These are phyloP conservation scores for Fagopyrum homotropicum DNA, from an alignment of 148 eudicot genomes.

Conservation along the genomic window DNA sequence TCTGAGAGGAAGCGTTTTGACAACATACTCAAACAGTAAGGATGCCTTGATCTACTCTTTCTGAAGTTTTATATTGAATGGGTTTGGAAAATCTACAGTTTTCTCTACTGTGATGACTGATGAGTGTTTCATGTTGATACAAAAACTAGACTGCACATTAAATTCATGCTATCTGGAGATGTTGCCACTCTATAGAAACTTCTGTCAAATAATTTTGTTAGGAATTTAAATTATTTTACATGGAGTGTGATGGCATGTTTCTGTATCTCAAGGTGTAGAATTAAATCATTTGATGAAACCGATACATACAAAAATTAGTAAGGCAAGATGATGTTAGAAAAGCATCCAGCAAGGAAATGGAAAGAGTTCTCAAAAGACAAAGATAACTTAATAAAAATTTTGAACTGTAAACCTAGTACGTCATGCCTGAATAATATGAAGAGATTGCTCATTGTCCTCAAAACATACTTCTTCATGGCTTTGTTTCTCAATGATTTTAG, in stretches of 20 bases:
- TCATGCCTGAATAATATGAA: neutral
- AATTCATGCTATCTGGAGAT: neutral
- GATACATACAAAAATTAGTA: neutral
- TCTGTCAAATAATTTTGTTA: neutral
- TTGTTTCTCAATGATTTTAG: neutral
- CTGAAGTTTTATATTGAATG: neutral
- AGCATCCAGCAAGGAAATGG: neutral
- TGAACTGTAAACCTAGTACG: neutral
- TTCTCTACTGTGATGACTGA: neutral
- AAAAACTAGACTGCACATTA: neutral
- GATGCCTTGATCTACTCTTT: neutral
- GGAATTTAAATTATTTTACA: neutral
- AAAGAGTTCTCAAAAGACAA: neutral
- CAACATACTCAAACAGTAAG: conserved; percentile 77
- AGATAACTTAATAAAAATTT: neutral
- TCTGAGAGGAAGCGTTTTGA: conserved; percentile 88
- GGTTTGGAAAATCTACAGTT: neutral
- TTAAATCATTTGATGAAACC: neutral
- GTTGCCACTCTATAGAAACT: neutral
- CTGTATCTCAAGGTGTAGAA: neutral
- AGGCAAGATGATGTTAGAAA: neutral
- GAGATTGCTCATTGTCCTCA: neutral
- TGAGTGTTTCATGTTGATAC: neutral
- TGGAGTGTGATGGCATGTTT: neutral
- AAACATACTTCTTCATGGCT: neutral